Evolutionary conservation across 202 grass and related monocot species (phyloP).

Genomic region (Panicum hallii): DNA sequence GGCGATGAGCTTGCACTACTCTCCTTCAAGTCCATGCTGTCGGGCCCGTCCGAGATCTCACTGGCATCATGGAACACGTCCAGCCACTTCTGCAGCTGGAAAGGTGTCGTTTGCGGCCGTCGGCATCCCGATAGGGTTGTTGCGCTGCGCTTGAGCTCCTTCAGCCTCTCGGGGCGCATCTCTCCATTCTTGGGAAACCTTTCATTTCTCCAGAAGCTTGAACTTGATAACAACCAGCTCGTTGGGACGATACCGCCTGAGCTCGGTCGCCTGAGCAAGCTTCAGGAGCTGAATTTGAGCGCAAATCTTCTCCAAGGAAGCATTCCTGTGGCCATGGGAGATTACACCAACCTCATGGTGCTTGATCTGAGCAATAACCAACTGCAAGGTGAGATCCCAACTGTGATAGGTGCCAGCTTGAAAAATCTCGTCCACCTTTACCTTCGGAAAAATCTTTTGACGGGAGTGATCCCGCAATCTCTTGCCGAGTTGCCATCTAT

Average conservation of each 20-base stretch:
- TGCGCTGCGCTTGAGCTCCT: slow-evolving; percentile 16
- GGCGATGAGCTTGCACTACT: slow-evolving; percentile 25
- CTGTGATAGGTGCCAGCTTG: slow-evolving; percentile 6
- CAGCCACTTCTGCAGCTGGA: slow-evolving; percentile 42
- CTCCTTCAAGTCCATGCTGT: slow-evolving; percentile 48
- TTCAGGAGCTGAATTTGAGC: slow-evolving; percentile 5
- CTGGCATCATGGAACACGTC: slow-evolving; percentile 39
- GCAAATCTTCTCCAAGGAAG: slow-evolving; percentile 16
- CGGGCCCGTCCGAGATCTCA: too few species aligned
- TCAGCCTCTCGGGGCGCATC: not conserved
- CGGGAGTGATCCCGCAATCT: not conserved
- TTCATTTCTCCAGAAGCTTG: slow-evolving; percentile 26
- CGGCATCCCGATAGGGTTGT: not conserved
- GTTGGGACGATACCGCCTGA: slow-evolving; percentile 6
- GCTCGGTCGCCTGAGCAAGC: slow-evolving; percentile 1
- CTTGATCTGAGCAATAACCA: not conserved
- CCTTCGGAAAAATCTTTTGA: too few species aligned
- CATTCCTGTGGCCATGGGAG: not conserved
- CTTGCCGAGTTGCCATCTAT: not conserved
- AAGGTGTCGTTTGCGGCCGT: slow-evolving; percentile 35
- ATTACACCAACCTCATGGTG: not conserved
- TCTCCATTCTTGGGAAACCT: slow-evolving; percentile 42
- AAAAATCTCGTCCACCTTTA: not conserved
- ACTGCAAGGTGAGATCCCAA: slow-evolving; percentile 20
- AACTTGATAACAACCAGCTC: slow-evolving; percentile 45